Evolutionary conservation across 1,139 yeast genomes (phyloP).

Genomic region (Saccharomycopsis hybrid): DNA sequence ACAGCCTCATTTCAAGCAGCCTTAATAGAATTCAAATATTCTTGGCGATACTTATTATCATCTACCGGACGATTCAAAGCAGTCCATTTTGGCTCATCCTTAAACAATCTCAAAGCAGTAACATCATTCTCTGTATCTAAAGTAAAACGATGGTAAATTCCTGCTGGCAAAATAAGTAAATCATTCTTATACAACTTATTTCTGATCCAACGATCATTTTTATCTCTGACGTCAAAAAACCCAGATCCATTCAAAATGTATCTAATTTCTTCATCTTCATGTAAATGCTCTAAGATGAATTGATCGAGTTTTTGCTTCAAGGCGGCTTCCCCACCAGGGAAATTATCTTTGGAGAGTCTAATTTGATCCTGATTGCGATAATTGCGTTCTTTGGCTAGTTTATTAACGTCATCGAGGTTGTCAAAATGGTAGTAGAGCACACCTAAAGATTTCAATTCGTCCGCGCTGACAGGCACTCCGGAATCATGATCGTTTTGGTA

Average conservation of each 20-base stretch:
- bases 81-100: conserved; percentile 95
- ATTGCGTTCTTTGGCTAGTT: conserved; percentile 57
- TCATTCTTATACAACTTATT: conserved; percentile 60
- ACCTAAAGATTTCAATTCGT: conserved; percentile 53
- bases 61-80: conserved; percentile 67
- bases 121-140: conserved; percentile 57
- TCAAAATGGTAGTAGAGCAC: conserved; percentile 58
- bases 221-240: conserved; percentile 78
- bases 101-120: conserved; percentile 75
- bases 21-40: conserved; percentile 1
- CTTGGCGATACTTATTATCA: conserved; percentile 29
- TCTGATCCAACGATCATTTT: conserved; percentile 72
- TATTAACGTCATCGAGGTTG: conserved; percentile 52
- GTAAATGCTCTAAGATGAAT: conserved; percentile 84
- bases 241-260: conserved; percentile 88
- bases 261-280: conserved; percentile 95
- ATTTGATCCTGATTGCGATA: conserved; percentile 81
- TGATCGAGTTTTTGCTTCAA: conserved; percentile 58
- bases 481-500: conserved; percentile 74
- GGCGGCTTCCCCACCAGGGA: conserved; percentile 56
- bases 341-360: conserved; percentile 50
- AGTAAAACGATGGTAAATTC: conserved; percentile 89
- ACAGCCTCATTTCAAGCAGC: neutral
- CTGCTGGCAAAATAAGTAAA: conserved; percentile 75
- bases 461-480: conserved; percentile 47